Base-by-base conservation (phyloP, 306 rosid genomes). In the Coriaria nepalensis region DNA sequence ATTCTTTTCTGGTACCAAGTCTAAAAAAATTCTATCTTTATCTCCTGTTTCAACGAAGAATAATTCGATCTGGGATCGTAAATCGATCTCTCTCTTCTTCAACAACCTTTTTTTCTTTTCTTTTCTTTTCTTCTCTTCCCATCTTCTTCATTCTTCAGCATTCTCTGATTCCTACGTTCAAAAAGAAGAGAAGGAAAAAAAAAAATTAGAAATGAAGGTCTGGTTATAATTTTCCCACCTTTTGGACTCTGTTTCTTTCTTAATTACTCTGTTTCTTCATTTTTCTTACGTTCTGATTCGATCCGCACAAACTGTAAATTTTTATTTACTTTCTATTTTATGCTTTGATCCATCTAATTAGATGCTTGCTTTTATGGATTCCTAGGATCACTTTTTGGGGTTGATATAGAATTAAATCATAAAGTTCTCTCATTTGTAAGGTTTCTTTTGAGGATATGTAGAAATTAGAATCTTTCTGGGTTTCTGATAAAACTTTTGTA, bases 131-230 rank as follows among this genome's bases (percentile, higher is more conserved):
- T 9, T 40, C 32, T 45, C 58, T 49, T 57, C 13, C 51, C 47
- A 68, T 44, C 46, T 50, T 50, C 46, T 6, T 53, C n/a, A 34
- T 13, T 10, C 45, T 38, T 2, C 8, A 20, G 29, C 29, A 20
- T 20, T 20, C 29, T 20, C 29, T 20, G 29, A 20, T 20, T 20
- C 29, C 29, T 20, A 20, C 29, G 29, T 20, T 20, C 29, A 36
- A 8, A 33, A 34, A 20, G 40, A 47, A 8, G 40, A 50, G 37
- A 61, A 33, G n/a, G n/a, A n/a, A n/a, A n/a, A n/a, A n/a, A n/a
- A n/a, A n/a, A n/a, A n/a, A n/a, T n/a, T 57, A 43, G 15, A 59
- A 61, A 81, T 85, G 95, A 85, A 85, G 95, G 95, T 85, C 62
- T 65, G 66, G 32, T 20, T 20, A 48, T 47, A 48, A 50, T 13